phyloP scores from a whole-genome alignment of 805 yeast species.

The Kuraishia floccosa region DNA sequence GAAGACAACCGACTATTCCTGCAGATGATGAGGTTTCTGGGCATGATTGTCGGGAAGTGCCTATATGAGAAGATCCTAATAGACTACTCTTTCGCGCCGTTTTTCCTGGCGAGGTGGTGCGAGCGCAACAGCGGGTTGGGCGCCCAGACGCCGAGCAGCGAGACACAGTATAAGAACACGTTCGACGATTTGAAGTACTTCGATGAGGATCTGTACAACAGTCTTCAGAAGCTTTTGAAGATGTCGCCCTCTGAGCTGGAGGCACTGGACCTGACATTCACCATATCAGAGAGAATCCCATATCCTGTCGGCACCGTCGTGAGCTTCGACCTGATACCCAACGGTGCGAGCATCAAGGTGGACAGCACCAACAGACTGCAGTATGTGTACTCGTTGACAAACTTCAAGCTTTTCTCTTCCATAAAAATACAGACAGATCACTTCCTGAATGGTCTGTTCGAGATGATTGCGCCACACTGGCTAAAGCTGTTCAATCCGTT shows the following conservation, averaged over 20 bases:
- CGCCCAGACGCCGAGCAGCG: constrained; percentile 2
- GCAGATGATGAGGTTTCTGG: constrained; percentile 48
- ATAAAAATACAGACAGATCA: constrained; percentile 45
- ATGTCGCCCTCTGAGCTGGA: constrained; percentile 47
- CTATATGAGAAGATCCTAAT: constrained; percentile 73
- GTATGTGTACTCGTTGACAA: constrained; percentile 68
- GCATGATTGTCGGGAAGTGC: constrained; percentile 82
- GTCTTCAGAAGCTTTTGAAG: constrained; percentile 47
- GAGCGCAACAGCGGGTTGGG: constrained; percentile 12
- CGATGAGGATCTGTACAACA: constrained; percentile 57
- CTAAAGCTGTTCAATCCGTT: constrained; percentile 72
- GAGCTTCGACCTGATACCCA: constrained; percentile 46
- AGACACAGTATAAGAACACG: constrained; percentile 42
- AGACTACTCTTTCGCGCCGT: constrained; percentile 78
- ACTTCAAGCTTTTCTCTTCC: constrained; percentile 62
- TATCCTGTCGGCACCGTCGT: constrained; percentile 13
- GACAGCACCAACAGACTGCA: constrained; percentile 49
- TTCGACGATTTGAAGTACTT: constrained; percentile 70
- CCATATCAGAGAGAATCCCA: constrained; percentile 33
- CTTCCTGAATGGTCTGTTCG: constrained; percentile 62
- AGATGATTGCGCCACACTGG: constrained; percentile 65
- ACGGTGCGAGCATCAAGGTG: constrained; percentile 50
- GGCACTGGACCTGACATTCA: constrained; percentile 54
- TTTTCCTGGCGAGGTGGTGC: constrained; percentile 66
- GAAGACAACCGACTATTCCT: constrained; percentile 12